phyloP scores from a whole-genome alignment of 2,329 filamentous ascomycete genomes.

The Diplodia intermedia region DNA sequence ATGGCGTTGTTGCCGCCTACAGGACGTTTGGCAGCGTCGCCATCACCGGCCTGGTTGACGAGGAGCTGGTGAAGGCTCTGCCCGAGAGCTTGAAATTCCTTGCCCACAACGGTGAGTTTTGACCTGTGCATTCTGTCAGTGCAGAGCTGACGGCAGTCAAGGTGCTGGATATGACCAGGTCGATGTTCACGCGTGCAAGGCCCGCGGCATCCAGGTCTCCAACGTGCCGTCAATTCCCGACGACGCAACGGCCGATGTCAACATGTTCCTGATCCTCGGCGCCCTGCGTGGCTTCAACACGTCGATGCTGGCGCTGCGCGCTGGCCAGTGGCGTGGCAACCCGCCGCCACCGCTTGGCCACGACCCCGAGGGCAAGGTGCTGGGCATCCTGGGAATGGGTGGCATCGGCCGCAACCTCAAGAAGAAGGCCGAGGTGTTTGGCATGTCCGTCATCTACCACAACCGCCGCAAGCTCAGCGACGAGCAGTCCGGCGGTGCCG shows the following conservation, averaged over 20 bases:
- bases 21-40: constrained; percentile 71
- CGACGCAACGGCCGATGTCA: constrained; percentile 82
- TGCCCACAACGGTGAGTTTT: constrained; percentile 54
- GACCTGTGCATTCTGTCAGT: constrained; percentile 23
- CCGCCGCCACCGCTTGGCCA: constrained; percentile 67
- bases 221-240: constrained; percentile 84
- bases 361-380: constrained; percentile 77
- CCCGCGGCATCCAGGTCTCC: constrained; percentile 71
- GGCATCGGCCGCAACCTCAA: constrained; percentile 82
- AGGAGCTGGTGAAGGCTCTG: constrained; percentile 66
- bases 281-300: constrained; percentile 76
- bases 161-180: constrained; percentile 88
- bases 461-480: constrained; percentile 69
- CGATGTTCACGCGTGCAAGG: constrained; percentile 74
- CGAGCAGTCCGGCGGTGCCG: constrained; percentile 63
- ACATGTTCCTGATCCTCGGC: constrained; percentile 81
- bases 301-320: constrained; percentile 69
- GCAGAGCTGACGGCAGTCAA: constrained; percentile 43
- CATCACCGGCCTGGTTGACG: constrained; percentile 74
- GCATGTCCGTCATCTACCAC: constrained; percentile 77
- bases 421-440: constrained; percentile 75
- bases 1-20: constrained; percentile 70
- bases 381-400: constrained; percentile 86
- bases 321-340: constrained; percentile 70
- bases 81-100: constrained; percentile 50